phyloP scores from a whole-genome alignment of 208 protist species.

The Leishmania tropica region DNA sequence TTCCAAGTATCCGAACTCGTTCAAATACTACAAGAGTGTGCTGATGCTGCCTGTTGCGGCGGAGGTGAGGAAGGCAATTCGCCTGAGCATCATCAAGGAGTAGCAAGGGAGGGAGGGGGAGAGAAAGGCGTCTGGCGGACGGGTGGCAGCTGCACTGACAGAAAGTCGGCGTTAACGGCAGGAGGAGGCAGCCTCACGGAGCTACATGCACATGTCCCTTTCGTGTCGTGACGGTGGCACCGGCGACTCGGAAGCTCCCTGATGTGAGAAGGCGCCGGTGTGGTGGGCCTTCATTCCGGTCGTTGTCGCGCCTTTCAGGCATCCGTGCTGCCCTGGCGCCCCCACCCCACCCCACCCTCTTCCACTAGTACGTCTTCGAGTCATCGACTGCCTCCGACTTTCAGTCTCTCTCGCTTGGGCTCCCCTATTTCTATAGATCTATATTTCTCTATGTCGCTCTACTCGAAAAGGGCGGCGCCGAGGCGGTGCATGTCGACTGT shows the following conservation, averaged over 20 bases:
- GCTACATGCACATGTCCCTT: background rate
- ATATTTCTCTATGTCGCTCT: background rate
- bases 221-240: background rate
- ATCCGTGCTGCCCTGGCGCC: background rate
- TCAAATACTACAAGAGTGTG: constrained; percentile 52
- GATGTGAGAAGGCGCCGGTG: background rate
- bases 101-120: background rate
- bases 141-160: background rate
- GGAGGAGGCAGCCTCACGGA: background rate
- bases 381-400: background rate
- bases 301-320: background rate
- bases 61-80: constrained; percentile 63
- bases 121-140: background rate
- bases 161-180: background rate
- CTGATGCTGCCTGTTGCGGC: constrained; percentile 56
- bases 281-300: background rate
- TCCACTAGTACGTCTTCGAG: background rate
- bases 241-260: background rate
- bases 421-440: too few relatives aligned
- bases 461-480: background rate
- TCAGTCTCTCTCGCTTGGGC: background rate
- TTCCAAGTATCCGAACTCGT: constrained; percentile 7
- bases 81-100: constrained; percentile 33
- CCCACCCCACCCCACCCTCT: background rate
- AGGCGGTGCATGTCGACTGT: background rate